Percentiles rank a stretch among this genome's conserved stretches.
Evolutionary conservation across 176 grass and related monocot species (phyloP).

Genomic region (Eragrostis curvula): DNA sequence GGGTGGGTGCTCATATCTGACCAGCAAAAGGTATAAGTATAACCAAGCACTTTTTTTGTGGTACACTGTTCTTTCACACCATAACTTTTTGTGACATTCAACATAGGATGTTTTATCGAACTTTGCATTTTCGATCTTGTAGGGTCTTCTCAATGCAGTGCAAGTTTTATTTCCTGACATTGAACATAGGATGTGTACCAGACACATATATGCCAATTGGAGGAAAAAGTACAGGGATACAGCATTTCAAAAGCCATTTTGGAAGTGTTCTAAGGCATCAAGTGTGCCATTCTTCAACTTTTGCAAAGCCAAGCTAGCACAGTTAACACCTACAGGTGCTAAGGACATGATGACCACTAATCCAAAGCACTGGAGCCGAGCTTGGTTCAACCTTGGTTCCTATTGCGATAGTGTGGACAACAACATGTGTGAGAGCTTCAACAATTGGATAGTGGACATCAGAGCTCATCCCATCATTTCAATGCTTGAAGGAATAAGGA

Average conservation of each 20-base stretch:
- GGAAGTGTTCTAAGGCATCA: background rate
- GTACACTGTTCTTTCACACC: too few relatives aligned
- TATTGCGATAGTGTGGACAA: background rate
- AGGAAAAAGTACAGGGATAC: background rate
- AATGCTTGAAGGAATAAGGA: too few relatives aligned
- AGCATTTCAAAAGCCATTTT: background rate
- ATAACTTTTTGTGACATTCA: too few relatives aligned
- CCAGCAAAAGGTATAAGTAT: conserved; percentile 1
- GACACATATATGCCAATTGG: background rate
- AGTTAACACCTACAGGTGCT: background rate
- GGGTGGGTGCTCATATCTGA: background rate
- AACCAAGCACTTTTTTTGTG: too few relatives aligned
- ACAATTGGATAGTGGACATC: background rate
- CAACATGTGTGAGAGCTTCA: background rate
- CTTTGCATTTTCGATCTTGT: too few relatives aligned
- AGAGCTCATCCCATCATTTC: too few relatives aligned
- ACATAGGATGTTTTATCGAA: too few relatives aligned
- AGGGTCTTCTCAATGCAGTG: background rate
- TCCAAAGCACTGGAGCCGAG: background rate
- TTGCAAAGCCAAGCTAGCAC: background rate
- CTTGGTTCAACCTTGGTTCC: background rate
- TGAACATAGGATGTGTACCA: background rate
- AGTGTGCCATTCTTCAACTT: background rate
- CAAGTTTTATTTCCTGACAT: background rate
- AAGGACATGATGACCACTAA: background rate